Evolutionary conservation across 768 basidiomycete species (phyloP), one percentile per base, ranked within the genome.

Genomic region (Mycena belliarum): DNA sequence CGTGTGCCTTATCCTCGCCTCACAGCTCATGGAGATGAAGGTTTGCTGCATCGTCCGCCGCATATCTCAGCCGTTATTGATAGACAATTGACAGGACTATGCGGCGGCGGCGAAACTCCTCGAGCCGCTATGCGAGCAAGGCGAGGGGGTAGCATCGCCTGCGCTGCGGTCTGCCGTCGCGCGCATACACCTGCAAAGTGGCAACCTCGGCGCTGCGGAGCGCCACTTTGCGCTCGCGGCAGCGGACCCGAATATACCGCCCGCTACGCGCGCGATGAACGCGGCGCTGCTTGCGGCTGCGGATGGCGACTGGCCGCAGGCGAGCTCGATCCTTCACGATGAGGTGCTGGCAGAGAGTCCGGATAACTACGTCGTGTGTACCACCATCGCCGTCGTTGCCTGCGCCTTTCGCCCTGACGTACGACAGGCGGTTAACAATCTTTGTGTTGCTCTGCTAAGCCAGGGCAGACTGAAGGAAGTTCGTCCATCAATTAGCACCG

Each of bases 21-120:
- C 88, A 33, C 90, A 93, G 71, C 72, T 93, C 66, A 76, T 91
- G 50, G 92, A 94, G 72, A 91, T 92, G 86, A 91, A 90, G 78
- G 91, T 88, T 44, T 21, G 74, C 55, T n/a, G n/a, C n/a, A n/a
- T n/a, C n/a, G 9, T 14, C 24, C 15, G 23, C 24, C 20, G 21
- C 14, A 25, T 25, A 6, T 43, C 20, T 32, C 7, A 12, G 29
- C 21, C 16, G n/a, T 8, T 26, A 6, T 24, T 54, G 14, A n/a
- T 47, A 12, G 11, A n/a, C 9, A n/a, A n/a, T 29, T 18, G 32
- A 20, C 56, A 91, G 89, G 90, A 93, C 65, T 86, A 79, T 61
- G 73, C 80, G 42, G 87, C 89, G 5, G 90, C 91, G 0, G 76
- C 84, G 8, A 80, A 75, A 51, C 72, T 93, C 18, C 82, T 94